Percentiles rank a stretch among this genome's conserved stretches.
phyloP scores from a whole-genome alignment of 1,284 basidiomycete species.

The Apiotrichum siamense region DNA sequence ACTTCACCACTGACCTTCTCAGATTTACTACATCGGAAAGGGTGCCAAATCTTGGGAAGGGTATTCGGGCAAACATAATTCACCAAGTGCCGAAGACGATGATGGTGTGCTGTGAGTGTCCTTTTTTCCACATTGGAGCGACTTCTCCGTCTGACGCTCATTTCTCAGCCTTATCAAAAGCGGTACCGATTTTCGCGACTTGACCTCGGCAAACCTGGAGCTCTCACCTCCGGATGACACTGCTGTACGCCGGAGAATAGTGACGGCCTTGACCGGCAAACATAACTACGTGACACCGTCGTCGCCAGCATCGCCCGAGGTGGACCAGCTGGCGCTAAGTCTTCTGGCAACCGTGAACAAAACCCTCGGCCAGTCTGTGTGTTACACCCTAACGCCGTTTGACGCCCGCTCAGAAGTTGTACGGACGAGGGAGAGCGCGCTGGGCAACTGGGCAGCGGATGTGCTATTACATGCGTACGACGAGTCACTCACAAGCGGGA shows the following conservation, averaged over 20 bases:
- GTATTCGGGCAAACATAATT: slow-evolving; percentile 55
- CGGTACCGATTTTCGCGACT: slow-evolving; percentile 83
- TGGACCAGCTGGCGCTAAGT: slow-evolving; percentile 60
- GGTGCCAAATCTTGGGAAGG: slow-evolving; percentile 69
- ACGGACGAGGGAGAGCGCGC: slow-evolving; percentile 61
- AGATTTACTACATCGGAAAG: slow-evolving; percentile 55
- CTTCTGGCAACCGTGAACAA: slow-evolving; percentile 66
- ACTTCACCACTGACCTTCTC: slow-evolving; percentile 4
- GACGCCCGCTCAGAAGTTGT: slow-evolving; percentile 72
- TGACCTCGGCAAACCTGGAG: slow-evolving; percentile 66
- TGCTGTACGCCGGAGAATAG: slow-evolving; percentile 61
- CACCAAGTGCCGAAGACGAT: slow-evolving; percentile 69
- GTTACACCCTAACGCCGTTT: slow-evolving; percentile 60
- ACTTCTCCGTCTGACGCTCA: background rate
- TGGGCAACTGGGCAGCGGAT: slow-evolving; percentile 86
- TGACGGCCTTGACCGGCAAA: slow-evolving; percentile 62
- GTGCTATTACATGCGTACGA: slow-evolving; percentile 80
- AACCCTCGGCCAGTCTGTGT: slow-evolving; percentile 66
- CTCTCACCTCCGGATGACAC: slow-evolving; percentile 56
- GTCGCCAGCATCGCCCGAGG: slow-evolving; percentile 56
- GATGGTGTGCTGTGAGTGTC: slow-evolving; percentile 59
- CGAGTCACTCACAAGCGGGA: slow-evolving; percentile 58
- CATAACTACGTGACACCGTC: slow-evolving; percentile 60
- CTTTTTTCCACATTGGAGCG: too few species aligned
- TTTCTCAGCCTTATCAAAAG: slow-evolving; percentile 59